Conservation (phyloP, 2,329 filamentous ascomycete genomes). For the Penicillium concentricum region DNA sequence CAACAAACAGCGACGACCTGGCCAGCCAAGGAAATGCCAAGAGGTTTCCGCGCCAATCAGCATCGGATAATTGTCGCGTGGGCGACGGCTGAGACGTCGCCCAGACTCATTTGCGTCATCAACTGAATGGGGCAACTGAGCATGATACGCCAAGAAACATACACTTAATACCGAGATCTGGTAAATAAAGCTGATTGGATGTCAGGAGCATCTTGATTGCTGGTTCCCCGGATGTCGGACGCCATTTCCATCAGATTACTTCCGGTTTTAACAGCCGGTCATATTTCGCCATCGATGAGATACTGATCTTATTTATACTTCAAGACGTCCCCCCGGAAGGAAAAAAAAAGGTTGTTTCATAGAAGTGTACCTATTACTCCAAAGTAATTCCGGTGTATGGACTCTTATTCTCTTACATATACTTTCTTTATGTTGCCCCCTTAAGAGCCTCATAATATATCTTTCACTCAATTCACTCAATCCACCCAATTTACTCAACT, state of each 20-base stretch:
- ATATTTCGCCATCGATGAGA: constrained; percentile 16
- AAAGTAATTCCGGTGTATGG: constrained; percentile 27
- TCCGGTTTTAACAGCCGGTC: constrained; percentile 1
- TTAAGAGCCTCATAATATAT: constrained; percentile 21
- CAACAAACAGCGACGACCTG: background rate
- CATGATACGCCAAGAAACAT: constrained; percentile 16
- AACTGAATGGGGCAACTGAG: background rate
- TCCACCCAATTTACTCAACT: background rate
- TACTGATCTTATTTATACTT: constrained; percentile 18
- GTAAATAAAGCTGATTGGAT: constrained; percentile 13
- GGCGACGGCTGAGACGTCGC: constrained; percentile 13
- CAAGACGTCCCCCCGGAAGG: background rate
- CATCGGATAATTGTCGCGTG: constrained; percentile 5
- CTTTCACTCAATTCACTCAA: background rate
- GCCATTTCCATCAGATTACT: background rate
- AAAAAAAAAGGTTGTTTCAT: background rate
- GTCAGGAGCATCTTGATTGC: background rate
- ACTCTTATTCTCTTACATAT: constrained; percentile 33
- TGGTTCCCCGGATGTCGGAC: constrained; percentile 16
- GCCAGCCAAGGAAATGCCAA: constrained; percentile 1
- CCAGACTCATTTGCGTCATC: constrained; percentile 27
- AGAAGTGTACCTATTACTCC: constrained; percentile 7
- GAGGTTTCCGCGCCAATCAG: constrained; percentile 11
- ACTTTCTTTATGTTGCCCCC: constrained; percentile 35
- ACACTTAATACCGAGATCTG: constrained; percentile 10